phyloP scores from a whole-genome alignment of 305 asterid genomes.

The Fraxinus baroniana region DNA sequence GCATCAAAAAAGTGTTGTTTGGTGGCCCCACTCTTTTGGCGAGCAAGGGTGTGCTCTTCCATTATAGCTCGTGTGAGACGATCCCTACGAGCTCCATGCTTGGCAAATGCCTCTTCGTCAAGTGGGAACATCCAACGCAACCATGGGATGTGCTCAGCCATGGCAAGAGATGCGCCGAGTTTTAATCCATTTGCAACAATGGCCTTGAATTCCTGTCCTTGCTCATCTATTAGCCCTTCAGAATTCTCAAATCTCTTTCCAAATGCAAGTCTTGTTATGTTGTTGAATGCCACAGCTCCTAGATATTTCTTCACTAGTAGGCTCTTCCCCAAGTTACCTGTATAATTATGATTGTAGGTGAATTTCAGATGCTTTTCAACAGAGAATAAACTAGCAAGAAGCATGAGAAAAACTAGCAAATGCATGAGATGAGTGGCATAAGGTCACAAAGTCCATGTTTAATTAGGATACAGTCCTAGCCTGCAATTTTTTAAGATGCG shows the following conservation, averaged over 20 bases:
- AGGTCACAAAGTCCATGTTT: neutral
- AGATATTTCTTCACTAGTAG: constrained; percentile 52
- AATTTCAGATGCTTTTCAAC: neutral
- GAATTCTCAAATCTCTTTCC: constrained; percentile 58
- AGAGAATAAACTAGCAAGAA: constrained; percentile 1
- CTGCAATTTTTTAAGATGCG: neutral
- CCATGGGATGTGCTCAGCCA: constrained; percentile 73
- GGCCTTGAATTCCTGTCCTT: constrained; percentile 66
- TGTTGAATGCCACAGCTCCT: constrained; percentile 69
- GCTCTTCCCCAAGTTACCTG: constrained; percentile 49
- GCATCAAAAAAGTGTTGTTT: constrained; percentile 65
- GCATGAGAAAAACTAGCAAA: constrained; percentile 1
- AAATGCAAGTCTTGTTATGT: constrained; percentile 67
- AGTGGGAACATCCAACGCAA: constrained; percentile 68
- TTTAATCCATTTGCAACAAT: constrained; percentile 55
- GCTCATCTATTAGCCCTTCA: constrained; percentile 52
- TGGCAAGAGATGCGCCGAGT: constrained; percentile 66
- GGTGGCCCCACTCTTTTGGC: constrained; percentile 49
- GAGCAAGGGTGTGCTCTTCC: constrained; percentile 65
- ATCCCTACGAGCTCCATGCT: constrained; percentile 55
- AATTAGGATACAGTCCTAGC: neutral
- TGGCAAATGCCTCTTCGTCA: constrained; percentile 60
- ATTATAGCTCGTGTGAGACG: constrained; percentile 54
- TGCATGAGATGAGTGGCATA: neutral
- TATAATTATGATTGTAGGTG: constrained; percentile 6